These are phyloP conservation scores for Zygotorulaspora florentina DNA, from an alignment of 805 yeast species.

Conservation along the genomic window DNA sequence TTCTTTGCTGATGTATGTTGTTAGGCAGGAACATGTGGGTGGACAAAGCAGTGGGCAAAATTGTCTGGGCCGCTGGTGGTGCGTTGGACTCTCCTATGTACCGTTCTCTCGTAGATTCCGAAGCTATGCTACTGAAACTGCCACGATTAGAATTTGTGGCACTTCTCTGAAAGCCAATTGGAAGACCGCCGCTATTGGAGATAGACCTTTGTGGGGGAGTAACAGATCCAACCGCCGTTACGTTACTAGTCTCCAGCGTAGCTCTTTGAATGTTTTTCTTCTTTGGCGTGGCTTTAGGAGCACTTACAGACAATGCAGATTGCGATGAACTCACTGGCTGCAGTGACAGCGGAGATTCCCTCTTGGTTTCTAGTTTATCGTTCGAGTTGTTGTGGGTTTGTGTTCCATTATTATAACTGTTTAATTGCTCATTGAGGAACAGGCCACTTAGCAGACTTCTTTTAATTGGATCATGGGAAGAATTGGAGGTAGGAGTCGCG, in stretches of 20 bases:
- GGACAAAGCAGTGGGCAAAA: constrained; percentile 55
- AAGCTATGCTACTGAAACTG: constrained; percentile 35
- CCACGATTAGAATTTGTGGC: constrained; percentile 9
- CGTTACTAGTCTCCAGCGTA: constrained; percentile 19
- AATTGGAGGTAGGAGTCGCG: constrained; percentile 8
- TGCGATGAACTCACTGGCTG: constrained; percentile 2
- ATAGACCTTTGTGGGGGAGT: constrained; percentile 21
- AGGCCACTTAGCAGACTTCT: constrained; percentile 32
- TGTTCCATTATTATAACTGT: not conserved
- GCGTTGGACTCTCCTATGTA: constrained; percentile 49
- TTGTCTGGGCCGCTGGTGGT: constrained; percentile 55
- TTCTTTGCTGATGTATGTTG: constrained; percentile 29
- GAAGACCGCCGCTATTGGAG: not conserved
- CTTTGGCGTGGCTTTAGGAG: not conserved
- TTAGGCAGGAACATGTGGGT: constrained; percentile 61
- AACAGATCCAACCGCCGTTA: constrained; percentile 31
- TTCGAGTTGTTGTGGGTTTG: not conserved
- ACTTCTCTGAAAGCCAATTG: constrained; percentile 1
- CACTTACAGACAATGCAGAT: not conserved
- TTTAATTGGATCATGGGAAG: constrained; percentile 21
- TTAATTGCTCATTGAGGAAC: constrained; percentile 22
- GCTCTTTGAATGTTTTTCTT: constrained; percentile 9
- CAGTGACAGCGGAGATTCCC: constrained; percentile 1
- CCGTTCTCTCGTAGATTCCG: constrained; percentile 35
- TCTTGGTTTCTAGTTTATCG: not conserved